A percentile compares a stretch with the other conserved stretches of the same genome.
These are phyloP conservation scores for Keithomyces neogunnii DNA, from an alignment of 2,329 filamentous ascomycete species.

Conservation along the genomic window DNA sequence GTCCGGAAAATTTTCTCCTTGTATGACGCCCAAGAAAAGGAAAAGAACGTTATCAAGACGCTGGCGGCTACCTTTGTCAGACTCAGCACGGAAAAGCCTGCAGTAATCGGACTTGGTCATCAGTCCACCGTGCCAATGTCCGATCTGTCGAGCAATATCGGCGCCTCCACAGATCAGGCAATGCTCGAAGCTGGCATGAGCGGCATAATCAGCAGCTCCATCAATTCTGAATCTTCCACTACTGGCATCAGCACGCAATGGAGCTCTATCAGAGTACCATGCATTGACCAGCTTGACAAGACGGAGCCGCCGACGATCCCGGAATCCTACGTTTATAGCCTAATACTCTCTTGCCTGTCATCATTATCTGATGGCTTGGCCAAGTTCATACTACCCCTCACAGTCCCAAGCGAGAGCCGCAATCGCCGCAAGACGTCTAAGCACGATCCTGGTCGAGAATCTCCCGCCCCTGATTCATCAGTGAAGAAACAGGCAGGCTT, in stretches of 20 bases:
- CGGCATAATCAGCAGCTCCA: slow-evolving; percentile 72
- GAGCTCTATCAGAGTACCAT: slow-evolving; percentile 80
- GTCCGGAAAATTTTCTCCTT: slow-evolving; percentile 71
- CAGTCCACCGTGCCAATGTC: slow-evolving; percentile 76
- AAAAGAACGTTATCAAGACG: slow-evolving; percentile 70
- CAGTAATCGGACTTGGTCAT: slow-evolving; percentile 77
- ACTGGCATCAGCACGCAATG: slow-evolving; percentile 83
- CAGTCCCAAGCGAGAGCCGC: slow-evolving; percentile 64
- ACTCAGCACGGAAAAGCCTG: slow-evolving; percentile 82
- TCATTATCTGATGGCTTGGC: slow-evolving; percentile 86
- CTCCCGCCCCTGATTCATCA: slow-evolving; percentile 29
- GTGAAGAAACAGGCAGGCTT: slow-evolving; percentile 25
- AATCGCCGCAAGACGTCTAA: slow-evolving; percentile 41
- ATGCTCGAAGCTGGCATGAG: slow-evolving; percentile 82
- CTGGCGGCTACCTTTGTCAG: slow-evolving; percentile 86
- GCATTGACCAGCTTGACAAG: slow-evolving; percentile 92
- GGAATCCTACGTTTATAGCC: slow-evolving; percentile 87
- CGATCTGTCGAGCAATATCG: slow-evolving; percentile 43
- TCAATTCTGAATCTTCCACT: slow-evolving; percentile 56
- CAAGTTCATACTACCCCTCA: slow-evolving; percentile 86
- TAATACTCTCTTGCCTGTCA: slow-evolving; percentile 82
- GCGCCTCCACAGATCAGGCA: slow-evolving; percentile 66
- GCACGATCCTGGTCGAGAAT: slow-evolving; percentile 34
- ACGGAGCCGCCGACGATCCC: slow-evolving; percentile 73
- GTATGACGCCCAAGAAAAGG: slow-evolving; percentile 66